phyloP scores from a whole-genome alignment of 31 red algal species.

The Odonthalia washingtoniensis region DNA sequence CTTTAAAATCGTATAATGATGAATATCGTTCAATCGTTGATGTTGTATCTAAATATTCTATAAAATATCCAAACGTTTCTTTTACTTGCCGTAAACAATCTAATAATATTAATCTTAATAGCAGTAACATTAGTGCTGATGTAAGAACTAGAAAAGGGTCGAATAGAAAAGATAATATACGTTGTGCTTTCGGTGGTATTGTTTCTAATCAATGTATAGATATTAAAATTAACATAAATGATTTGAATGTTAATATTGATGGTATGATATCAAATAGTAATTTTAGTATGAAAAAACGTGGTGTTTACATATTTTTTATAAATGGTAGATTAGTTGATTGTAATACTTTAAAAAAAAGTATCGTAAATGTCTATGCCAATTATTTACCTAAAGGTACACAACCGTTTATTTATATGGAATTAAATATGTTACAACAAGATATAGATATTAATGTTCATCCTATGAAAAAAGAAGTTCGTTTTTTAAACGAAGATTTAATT shows the following conservation, averaged over 20 bases:
- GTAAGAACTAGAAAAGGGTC: slow-evolving; percentile 58
- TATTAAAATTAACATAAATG: slow-evolving; percentile 30
- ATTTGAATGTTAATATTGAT: slow-evolving; percentile 22
- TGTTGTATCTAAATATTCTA: slow-evolving; percentile 78
- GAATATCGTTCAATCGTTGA: slow-evolving; percentile 94
- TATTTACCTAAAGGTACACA: slow-evolving; percentile 76
- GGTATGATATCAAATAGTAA: slow-evolving; percentile 61
- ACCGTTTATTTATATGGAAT: slow-evolving; percentile 85
- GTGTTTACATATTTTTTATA: slow-evolving; percentile 85
- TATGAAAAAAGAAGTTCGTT: slow-evolving; percentile 92
- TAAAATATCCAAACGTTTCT: slow-evolving; percentile 78
- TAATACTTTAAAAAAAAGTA: slow-evolving; percentile 66
- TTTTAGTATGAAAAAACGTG: slow-evolving; percentile 67
- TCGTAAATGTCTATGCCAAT: slow-evolving; percentile 60
- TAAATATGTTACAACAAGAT: slow-evolving; percentile 66
- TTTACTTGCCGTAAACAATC: slow-evolving; percentile 73
- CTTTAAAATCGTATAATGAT: slow-evolving; percentile 58
- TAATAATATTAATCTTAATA: slow-evolving; percentile 8
- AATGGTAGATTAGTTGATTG: slow-evolving; percentile 94
- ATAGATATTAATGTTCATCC: slow-evolving; percentile 83
- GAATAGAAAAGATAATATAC: slow-evolving; percentile 68
- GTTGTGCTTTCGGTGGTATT: slow-evolving; percentile 71
- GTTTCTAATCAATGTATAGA: slow-evolving; percentile 64
- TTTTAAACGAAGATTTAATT: slow-evolving; percentile 76
- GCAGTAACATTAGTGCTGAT: slow-evolving; percentile 33